Conservation (phyloP, 306 rosid genomes). For the Abrus precatorius region DNA sequence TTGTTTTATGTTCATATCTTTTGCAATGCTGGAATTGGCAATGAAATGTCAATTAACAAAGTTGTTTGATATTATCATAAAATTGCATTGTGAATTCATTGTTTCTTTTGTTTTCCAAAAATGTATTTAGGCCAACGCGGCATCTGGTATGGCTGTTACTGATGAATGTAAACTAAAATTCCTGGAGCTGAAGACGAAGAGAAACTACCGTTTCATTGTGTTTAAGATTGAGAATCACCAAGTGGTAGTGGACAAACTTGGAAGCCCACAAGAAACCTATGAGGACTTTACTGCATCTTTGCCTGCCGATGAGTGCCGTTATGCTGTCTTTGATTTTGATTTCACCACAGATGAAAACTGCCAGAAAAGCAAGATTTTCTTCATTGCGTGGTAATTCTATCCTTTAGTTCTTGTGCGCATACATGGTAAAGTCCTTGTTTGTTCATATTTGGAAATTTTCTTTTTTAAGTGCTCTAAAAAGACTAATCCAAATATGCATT, state of each 20-base stretch:
- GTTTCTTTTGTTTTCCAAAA: background rate
- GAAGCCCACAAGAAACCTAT: slow-evolving; percentile 55
- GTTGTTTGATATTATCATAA: background rate
- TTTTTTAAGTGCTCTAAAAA: background rate
- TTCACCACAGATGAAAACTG: slow-evolving; percentile 61
- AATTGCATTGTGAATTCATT: background rate
- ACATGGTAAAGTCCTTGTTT: background rate
- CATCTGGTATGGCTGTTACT: slow-evolving; percentile 67
- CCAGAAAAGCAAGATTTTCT: slow-evolving; percentile 72
- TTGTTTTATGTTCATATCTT: background rate
- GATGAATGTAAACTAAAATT: slow-evolving; percentile 68
- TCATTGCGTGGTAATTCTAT: slow-evolving; percentile 64
- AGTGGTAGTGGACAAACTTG: slow-evolving; percentile 61
- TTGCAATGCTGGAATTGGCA: background rate
- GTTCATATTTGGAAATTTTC: background rate
- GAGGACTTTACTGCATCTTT: slow-evolving; percentile 54
- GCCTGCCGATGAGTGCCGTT: slow-evolving; percentile 67
- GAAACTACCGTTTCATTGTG: slow-evolving; percentile 62
- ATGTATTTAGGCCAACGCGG: slow-evolving; percentile 60
- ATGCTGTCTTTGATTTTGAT: slow-evolving; percentile 68
- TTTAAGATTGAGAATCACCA: slow-evolving; percentile 60
- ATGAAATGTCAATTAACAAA: background rate
- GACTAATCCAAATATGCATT: background rate
- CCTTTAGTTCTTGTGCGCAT: background rate
- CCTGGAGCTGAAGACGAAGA: slow-evolving; percentile 65